Conservation (phyloP, 2,329 filamentous ascomycete species). For the Fusarium pseudonygamai region DNA sequence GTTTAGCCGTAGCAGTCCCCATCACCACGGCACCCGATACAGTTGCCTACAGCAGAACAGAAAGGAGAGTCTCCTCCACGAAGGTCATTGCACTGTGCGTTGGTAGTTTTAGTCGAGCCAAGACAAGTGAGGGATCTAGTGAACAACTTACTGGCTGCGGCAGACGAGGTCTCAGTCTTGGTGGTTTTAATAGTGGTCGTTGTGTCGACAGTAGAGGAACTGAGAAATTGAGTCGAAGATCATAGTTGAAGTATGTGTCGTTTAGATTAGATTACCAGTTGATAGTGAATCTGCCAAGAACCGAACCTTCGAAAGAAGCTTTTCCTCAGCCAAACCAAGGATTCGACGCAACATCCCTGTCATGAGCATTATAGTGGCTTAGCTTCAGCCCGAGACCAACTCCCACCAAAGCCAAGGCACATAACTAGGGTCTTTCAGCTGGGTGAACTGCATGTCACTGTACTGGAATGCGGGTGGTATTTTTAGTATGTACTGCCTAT, state of each 20-base stretch:
- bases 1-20: neutral
- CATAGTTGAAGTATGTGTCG: neutral
- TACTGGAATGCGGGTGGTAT: constrained; percentile 13
- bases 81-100: neutral
- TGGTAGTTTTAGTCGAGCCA: neutral
- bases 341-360: neutral
- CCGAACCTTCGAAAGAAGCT: constrained; percentile 10
- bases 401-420: constrained; percentile 6
- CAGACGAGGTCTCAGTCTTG: neutral
- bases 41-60: neutral
- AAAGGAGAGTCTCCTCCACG: neutral
- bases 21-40: neutral
- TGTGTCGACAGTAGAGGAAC: neutral
- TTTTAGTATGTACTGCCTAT: constrained; percentile 12
- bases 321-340: neutral
- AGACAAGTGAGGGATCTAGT: neutral
- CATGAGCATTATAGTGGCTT: constrained; percentile 3
- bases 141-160: neutral
- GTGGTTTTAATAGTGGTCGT: neutral
- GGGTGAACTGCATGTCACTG: neutral
- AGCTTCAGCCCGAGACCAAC: neutral
- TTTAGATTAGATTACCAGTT: neutral
- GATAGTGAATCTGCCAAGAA: neutral
- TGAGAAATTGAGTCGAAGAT: neutral
- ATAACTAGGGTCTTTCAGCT: neutral